phyloP scores from a whole-genome alignment of 345 rosid species.

The Eucalyptus tenuipes region DNA sequence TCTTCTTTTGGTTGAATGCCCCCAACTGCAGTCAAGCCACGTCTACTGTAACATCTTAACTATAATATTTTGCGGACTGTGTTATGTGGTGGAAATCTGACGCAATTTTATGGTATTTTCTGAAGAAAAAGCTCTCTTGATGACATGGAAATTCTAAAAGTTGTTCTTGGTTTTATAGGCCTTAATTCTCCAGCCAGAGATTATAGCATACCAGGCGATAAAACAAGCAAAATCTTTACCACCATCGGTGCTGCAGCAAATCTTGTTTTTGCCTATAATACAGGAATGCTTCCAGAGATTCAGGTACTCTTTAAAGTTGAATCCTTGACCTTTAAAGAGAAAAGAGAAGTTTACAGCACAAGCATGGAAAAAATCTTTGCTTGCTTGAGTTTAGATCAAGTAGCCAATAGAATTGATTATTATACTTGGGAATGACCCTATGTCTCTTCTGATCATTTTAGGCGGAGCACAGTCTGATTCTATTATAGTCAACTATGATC shows the following conservation, averaged over 20 bases:
- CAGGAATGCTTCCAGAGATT: slow-evolving; percentile 99
- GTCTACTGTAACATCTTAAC: neutral
- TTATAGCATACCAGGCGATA: slow-evolving; percentile 51
- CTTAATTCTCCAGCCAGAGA: slow-evolving; percentile 56
- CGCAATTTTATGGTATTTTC: neutral
- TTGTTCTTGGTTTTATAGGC: slow-evolving; percentile 21
- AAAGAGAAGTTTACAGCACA: neutral
- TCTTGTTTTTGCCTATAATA: slow-evolving; percentile 83
- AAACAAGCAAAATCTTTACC: slow-evolving; percentile 33
- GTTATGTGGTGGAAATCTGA: neutral
- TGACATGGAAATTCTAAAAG: neutral
- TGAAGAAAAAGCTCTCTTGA: neutral
- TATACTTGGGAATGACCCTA: neutral
- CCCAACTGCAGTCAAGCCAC: neutral
- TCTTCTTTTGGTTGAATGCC: neutral
- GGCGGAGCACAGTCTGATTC: neutral
- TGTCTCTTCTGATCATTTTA: neutral
- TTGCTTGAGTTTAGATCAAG: neutral
- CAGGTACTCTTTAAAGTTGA: slow-evolving; percentile 16
- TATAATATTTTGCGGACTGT: neutral
- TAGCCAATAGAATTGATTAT: neutral
- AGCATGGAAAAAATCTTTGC: neutral
- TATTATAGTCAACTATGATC: neutral
- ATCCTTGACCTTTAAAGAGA: neutral
- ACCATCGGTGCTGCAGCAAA: slow-evolving; percentile 75